A percentile compares a stretch with the other conserved stretches of the same genome.
These are phyloP conservation scores for Cryptococcus sp. DNA, from an alignment of 1,284 basidiomycete genomes.

Conservation along the genomic window DNA sequence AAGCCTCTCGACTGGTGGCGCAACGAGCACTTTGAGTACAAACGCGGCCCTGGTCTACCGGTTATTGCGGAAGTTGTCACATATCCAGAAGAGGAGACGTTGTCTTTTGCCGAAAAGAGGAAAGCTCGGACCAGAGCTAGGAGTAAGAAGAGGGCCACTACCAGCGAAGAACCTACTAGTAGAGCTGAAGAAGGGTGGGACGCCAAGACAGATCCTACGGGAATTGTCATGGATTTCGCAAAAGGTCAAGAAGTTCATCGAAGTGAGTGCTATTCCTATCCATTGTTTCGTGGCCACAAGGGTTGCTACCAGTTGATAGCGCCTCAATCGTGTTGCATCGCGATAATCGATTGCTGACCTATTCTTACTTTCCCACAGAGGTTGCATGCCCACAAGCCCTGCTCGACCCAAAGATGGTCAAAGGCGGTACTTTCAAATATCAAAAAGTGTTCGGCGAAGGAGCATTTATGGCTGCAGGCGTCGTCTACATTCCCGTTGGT, in stretches of 20 bases:
- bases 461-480: slow-evolving; percentile 85
- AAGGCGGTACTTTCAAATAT: slow-evolving; percentile 73
- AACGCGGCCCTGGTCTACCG: slow-evolving; percentile 63
- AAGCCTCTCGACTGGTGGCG: slow-evolving; percentile 89
- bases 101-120: slow-evolving; percentile 59
- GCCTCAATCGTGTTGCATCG: neutral
- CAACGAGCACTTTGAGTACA: slow-evolving; percentile 84
- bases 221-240: slow-evolving; percentile 70
- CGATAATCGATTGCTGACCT: neutral
- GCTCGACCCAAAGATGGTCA: slow-evolving; percentile 61
- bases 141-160: slow-evolving; percentile 42
- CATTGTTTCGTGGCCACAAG: too few species aligned
- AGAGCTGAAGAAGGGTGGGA: slow-evolving; percentile 74
- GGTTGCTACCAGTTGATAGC: neutral
- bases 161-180: slow-evolving; percentile 31
- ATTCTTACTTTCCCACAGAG: slow-evolving; percentile 54
- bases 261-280: slow-evolving; percentile 59
- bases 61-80: slow-evolving; percentile 77
- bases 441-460: slow-evolving; percentile 95
- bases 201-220: slow-evolving; percentile 68
- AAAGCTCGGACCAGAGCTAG: slow-evolving; percentile 52
- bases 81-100: slow-evolving; percentile 63
- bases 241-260: slow-evolving; percentile 63
- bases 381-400: slow-evolving; percentile 72
- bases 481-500: slow-evolving; percentile 75